Conservation (phyloP, 306 rosid genomes). For the Elaeagnus macrophylla region DNA sequence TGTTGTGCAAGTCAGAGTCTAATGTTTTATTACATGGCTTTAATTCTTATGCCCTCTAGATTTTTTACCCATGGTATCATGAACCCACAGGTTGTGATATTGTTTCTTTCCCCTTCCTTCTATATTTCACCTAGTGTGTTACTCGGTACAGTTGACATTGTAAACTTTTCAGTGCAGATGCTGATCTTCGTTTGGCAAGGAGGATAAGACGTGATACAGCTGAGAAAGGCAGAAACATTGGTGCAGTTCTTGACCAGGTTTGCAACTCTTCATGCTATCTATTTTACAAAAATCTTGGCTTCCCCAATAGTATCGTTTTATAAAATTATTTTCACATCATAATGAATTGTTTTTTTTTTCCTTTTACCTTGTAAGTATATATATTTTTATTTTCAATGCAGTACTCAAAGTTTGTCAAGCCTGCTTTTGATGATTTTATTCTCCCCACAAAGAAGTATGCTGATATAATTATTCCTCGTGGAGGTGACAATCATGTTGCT, state of each 20-base stretch:
- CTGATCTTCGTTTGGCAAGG: constrained; percentile 98
- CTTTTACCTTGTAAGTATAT: no score
- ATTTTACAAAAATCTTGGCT: not conserved
- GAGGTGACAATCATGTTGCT: constrained; percentile 97
- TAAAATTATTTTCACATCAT: no score
- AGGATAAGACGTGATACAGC: constrained; percentile 90
- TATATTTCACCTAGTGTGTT: constrained; percentile 5
- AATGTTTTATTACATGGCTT: not conserved
- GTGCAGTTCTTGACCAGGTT: constrained; percentile 96
- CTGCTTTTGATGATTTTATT: constrained; percentile 96
- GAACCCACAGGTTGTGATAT: not conserved
- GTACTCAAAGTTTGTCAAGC: constrained; percentile 96
- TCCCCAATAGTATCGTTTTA: no score
- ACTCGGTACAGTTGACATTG: constrained; percentile 56
- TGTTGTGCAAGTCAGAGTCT: no score
- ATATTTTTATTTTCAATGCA: constrained; percentile 34
- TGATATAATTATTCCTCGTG: constrained; percentile 95
- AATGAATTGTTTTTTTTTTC: no score
- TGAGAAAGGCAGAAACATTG: constrained; percentile 77
- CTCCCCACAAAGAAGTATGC: constrained; percentile 99
- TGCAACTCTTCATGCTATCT: constrained; percentile 15
- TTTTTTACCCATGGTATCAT: no score
- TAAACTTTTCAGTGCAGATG: constrained; percentile 97
- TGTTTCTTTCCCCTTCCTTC: not conserved
- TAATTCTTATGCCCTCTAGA: not conserved